Conservation (phyloP, 2,329 filamentous ascomycete species). For the Drechslerella stenobrocha region DNA sequence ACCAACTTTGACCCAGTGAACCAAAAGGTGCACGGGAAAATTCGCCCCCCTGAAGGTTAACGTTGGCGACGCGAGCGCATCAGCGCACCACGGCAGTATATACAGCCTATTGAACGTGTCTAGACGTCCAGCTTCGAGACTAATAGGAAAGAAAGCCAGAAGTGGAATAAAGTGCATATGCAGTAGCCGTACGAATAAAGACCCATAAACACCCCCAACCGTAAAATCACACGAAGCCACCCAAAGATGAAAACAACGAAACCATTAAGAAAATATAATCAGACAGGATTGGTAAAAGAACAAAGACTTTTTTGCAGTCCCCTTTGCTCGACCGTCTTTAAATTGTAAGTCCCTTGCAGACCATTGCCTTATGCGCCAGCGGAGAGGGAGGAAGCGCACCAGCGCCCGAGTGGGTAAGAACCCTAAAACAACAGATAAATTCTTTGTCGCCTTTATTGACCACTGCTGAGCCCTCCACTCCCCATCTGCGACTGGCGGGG, state of each 20-base stretch:
- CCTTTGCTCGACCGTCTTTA: not conserved
- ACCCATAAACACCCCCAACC: conserved; percentile 24
- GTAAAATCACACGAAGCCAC: conserved; percentile 5
- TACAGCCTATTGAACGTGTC: too few species aligned
- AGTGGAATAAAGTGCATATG: not conserved
- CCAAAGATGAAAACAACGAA: not conserved
- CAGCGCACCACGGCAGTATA: too few species aligned
- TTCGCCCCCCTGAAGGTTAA: too few species aligned
- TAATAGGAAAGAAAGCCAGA: not conserved
- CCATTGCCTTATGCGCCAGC: too few species aligned
- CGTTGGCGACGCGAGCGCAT: too few species aligned
- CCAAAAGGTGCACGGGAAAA: too few species aligned
- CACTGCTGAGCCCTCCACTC: not conserved
- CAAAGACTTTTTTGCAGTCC: not conserved
- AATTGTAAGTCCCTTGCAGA: too few species aligned
- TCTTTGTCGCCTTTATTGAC: not conserved
- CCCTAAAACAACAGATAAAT: not conserved
- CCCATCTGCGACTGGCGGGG: conserved; percentile 32
- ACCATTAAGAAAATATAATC: conserved; percentile 13
- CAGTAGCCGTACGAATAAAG: not conserved
- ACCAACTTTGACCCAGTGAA: too few species aligned
- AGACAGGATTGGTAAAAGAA: conserved; percentile 11
- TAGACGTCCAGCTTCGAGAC: too few species aligned
- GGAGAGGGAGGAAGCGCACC: too few species aligned
- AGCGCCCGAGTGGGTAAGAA: too few species aligned